Conservation (phyloP, 164 flowering plant species). For the Vitis amurensis region DNA sequence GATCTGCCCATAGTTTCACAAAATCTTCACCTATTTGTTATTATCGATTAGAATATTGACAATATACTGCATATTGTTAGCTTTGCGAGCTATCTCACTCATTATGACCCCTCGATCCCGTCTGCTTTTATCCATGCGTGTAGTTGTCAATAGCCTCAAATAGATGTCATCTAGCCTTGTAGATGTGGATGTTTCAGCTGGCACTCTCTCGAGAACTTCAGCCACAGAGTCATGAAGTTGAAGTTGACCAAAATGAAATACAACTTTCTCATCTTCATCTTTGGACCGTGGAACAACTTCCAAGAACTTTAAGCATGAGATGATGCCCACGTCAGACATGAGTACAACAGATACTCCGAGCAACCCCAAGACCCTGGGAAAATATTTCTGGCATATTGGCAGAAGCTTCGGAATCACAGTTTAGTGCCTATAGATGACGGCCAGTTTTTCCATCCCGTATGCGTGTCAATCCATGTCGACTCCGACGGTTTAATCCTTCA, state of each 20-base stretch:
- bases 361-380: conserved; percentile 61
- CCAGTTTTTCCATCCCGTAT: conserved; percentile 67
- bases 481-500: conserved; percentile 71
- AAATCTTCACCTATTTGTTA: conserved; percentile 70
- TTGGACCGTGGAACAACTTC: conserved; percentile 94
- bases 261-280: conserved; percentile 73
- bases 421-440: conserved; percentile 66
- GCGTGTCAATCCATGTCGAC: conserved; percentile 71
- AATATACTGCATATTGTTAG: conserved; percentile 85
- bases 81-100: conserved; percentile 80
- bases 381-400: conserved; percentile 43
- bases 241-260: conserved; percentile 55
- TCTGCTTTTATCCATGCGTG: conserved; percentile 43
- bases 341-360: conserved; percentile 78
- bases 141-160: conserved; percentile 50
- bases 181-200: conserved; percentile 57
- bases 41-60: conserved; percentile 70
- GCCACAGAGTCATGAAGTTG: conserved; percentile 41
- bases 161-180: conserved; percentile 52
- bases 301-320: conserved; percentile 75
- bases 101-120: conserved; percentile 60
- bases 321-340: conserved; percentile 64
- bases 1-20: conserved; percentile 89
- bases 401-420: conserved; percentile 58
- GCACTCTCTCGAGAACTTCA: conserved; percentile 67